phyloP scores from a whole-genome alignment of 441 rosid species.

The Erodium texanum region DNA sequence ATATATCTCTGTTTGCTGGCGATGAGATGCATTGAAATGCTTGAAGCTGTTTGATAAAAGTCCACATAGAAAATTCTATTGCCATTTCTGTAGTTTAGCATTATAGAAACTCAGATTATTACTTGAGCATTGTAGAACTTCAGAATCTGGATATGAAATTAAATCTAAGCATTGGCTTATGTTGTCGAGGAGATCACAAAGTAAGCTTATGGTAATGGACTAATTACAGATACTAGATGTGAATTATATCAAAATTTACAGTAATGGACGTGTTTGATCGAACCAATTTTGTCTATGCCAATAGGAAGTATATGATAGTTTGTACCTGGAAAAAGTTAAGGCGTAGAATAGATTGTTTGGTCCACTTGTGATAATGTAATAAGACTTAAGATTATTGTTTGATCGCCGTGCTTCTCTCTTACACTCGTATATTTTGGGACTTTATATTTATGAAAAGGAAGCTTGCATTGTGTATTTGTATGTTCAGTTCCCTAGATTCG shows the following conservation, averaged over 20 bases:
- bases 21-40: not conserved
- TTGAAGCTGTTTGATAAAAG: conserved; percentile 13
- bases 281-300: not conserved
- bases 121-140: no score
- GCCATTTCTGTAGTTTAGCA: not conserved
- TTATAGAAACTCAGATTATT: no score
- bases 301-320: not conserved
- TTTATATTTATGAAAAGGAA: no score
- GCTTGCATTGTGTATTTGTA: no score
- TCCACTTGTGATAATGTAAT: not conserved
- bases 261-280: not conserved
- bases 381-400: not conserved
- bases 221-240: not conserved
- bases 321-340: not conserved
- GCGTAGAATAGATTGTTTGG: not conserved
- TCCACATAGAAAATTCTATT: not conserved
- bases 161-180: not conserved
- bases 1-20: not conserved
- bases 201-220: not conserved
- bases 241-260: not conserved
- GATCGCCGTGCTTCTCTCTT: not conserved
- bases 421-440: not conserved
- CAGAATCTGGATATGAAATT: not conserved
- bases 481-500: no score
- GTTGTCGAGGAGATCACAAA: not conserved